Percentiles rank a stretch among this genome's conserved stretches.
phyloP scores from a whole-genome alignment of 2,329 filamentous ascomycete genomes.

The Cercospora sesami region DNA sequence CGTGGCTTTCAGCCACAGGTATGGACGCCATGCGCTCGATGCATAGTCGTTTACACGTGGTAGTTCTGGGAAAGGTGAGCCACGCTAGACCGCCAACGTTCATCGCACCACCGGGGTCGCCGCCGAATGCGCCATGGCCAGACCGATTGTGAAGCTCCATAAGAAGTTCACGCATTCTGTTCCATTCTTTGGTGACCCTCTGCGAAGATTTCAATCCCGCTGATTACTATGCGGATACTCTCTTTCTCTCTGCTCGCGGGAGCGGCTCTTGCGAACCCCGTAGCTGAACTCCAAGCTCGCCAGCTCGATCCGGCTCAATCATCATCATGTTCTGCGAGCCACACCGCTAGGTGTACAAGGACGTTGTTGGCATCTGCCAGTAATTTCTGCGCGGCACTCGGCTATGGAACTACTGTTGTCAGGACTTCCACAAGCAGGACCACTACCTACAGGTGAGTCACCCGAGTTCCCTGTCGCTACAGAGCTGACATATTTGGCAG shows the following conservation, averaged over 20 bases:
- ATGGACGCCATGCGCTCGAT: background rate
- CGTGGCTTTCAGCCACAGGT: background rate
- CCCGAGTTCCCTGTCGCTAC: background rate
- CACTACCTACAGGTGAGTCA: background rate
- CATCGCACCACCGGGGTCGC: conserved; percentile 1
- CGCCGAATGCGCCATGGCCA: background rate
- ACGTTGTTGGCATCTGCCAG: background rate
- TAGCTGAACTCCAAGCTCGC: conserved; percentile 5
- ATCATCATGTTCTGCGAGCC: conserved; percentile 1
- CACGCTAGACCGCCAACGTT: background rate
- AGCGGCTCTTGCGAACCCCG: conserved; percentile 1
- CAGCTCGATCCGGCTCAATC: background rate
- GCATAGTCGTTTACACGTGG: background rate
- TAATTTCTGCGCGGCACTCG: background rate
- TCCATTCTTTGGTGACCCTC: background rate
- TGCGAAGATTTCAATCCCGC: background rate
- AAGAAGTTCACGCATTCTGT: background rate
- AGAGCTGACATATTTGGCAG: background rate
- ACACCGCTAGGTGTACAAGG: background rate
- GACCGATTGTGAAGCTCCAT: background rate
- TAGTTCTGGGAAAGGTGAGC: background rate
- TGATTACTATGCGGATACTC: background rate
- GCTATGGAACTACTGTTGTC: background rate
- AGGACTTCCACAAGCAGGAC: background rate
- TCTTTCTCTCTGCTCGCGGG: background rate